phyloP scores from a whole-genome alignment of 2,329 filamentous ascomycete species.

The Talaromyces sp. region DNA sequence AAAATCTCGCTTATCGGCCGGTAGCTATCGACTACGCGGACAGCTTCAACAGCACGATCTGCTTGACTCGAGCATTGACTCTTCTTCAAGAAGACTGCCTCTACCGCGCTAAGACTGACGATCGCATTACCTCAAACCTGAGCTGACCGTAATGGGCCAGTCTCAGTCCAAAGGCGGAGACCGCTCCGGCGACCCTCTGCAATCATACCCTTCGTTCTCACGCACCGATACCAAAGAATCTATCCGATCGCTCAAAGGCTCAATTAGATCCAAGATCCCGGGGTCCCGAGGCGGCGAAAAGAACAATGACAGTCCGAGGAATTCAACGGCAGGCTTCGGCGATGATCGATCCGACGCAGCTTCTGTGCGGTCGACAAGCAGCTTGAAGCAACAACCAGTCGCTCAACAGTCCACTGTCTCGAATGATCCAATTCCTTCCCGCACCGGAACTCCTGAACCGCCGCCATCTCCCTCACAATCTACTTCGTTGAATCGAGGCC shows the following conservation, averaged over 20 bases:
- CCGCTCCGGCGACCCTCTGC: constrained; percentile 62
- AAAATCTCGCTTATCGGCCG: constrained; percentile 19
- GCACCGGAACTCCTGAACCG: constrained; percentile 54
- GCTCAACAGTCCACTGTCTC: constrained; percentile 39
- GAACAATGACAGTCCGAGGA: constrained; percentile 73
- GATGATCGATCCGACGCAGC: constrained; percentile 67
- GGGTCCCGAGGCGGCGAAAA: constrained; percentile 44
- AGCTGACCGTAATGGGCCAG: constrained; percentile 49
- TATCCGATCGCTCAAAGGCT: constrained; percentile 76
- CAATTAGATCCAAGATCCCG: constrained; percentile 84
- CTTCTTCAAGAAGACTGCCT: background rate
- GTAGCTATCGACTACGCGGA: constrained; percentile 26
- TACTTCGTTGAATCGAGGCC: constrained; percentile 67
- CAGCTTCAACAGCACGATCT: constrained; percentile 21
- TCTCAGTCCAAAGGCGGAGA: constrained; percentile 52
- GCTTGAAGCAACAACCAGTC: constrained; percentile 41
- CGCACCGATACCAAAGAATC: constrained; percentile 93
- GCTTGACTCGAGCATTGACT: background rate
- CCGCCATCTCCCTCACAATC: constrained; percentile 89
- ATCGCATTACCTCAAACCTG: constrained; percentile 29
- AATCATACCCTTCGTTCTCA: constrained; percentile 88
- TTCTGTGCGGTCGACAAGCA: constrained; percentile 70
- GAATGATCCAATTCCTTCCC: constrained; percentile 47
- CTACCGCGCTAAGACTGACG: constrained; percentile 15
- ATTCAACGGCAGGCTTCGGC: constrained; percentile 62